phyloP scores from a whole-genome alignment of 148 eudicot genomes.

The Talinum fruticosum region DNA sequence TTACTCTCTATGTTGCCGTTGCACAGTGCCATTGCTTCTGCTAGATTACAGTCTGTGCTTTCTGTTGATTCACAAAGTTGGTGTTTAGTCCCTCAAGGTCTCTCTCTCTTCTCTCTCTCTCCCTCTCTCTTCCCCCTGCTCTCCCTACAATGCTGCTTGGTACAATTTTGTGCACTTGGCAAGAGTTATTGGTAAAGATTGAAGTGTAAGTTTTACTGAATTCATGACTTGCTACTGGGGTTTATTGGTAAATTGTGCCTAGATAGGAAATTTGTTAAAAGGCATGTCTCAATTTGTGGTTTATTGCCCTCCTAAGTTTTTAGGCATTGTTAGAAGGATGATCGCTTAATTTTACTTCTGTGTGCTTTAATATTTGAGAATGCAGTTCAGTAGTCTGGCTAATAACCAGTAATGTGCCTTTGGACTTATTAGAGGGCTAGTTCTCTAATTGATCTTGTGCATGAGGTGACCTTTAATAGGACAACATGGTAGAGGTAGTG shows the following conservation, averaged over 20 bases:
- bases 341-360: not conserved
- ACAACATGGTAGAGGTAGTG: not conserved
- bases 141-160: not conserved
- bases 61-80: slow-evolving; percentile 42
- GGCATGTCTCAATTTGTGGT: not conserved
- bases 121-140: not conserved
- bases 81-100: slow-evolving; percentile 55
- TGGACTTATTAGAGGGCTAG: not conserved
- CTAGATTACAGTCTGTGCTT: slow-evolving; percentile 40
- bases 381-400: not conserved
- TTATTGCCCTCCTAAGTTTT: not conserved
- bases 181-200: not conserved
- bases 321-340: not conserved
- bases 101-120: too few species aligned
- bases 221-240: not conserved
- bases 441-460: not conserved
- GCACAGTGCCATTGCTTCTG: slow-evolving; percentile 45
- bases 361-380: not conserved
- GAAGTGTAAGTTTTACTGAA: not conserved
- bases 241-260: not conserved
- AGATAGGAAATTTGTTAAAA: not conserved
- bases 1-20: slow-evolving; percentile 38
- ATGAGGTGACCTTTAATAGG: not conserved
- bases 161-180: not conserved
- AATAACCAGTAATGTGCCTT: not conserved